These are phyloP conservation scores for Plenodomus lindquistii DNA, from an alignment of 2,329 filamentous ascomycete species.

Conservation along the genomic window DNA sequence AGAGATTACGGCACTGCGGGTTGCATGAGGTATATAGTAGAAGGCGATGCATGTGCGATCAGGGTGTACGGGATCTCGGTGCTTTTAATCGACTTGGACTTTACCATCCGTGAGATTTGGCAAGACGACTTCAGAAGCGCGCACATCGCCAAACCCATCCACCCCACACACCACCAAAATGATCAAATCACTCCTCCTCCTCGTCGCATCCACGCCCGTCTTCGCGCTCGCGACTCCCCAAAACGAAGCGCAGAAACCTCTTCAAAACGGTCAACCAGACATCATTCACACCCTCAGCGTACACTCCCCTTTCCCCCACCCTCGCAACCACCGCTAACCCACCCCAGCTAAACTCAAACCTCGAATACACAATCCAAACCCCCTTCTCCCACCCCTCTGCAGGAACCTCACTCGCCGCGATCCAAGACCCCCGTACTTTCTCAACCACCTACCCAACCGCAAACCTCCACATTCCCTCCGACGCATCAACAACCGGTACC, in stretches of 20 bases:
- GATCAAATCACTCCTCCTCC: not conserved
- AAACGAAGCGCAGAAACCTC: constrained; percentile 9
- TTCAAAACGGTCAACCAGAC: not conserved
- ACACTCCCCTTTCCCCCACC: not conserved
- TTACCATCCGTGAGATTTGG: not conserved
- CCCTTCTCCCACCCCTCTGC: not conserved
- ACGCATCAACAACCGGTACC: constrained; percentile 1
- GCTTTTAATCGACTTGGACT: not conserved
- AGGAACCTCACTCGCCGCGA: not conserved
- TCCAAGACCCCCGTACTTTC: constrained; percentile 4
- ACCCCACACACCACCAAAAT: not conserved
- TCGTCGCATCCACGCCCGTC: not conserved
- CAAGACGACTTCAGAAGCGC: not conserved
- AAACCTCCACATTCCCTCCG: constrained; percentile 6
- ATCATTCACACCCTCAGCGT: not conserved
- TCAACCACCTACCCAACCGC: not conserved
- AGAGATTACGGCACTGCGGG: not conserved
- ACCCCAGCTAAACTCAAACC: constrained; percentile 7
- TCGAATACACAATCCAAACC: constrained; percentile 8
- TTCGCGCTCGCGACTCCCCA: constrained; percentile 3
- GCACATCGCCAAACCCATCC: not conserved
- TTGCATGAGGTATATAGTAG: not conserved
- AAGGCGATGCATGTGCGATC: not conserved
- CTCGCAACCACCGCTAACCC: not conserved
- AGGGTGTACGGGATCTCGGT: not conserved